Evolutionary conservation across 1,284 basidiomycete genomes (phyloP).

Genomic region (Peniophora sp.): DNA sequence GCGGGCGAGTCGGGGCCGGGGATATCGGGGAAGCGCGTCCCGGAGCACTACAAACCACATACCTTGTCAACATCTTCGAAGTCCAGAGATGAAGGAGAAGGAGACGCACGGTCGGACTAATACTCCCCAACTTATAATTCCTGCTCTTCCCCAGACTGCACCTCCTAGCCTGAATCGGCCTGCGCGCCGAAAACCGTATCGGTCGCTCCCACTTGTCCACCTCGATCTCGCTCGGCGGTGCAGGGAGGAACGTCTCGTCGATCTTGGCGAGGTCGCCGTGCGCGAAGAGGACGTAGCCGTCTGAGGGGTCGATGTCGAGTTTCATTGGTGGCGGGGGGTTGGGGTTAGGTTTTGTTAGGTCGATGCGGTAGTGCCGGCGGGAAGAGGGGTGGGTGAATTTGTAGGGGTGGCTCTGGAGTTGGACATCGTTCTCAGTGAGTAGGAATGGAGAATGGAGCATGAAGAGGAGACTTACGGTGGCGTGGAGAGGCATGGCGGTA

Average conservation of each 20-base stretch:
- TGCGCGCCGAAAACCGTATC: no score
- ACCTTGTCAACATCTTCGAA: neutral
- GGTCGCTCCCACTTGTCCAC: conserved; percentile 2
- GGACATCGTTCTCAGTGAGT: no score
- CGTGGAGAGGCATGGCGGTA: no score
- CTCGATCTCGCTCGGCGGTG: conserved; percentile 2
- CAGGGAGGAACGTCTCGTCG: conserved; percentile 4
- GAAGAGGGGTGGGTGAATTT: no score
- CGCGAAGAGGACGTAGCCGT: conserved; percentile 11
- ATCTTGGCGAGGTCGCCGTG: conserved; percentile 7
- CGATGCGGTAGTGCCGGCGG: neutral
- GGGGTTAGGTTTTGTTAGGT: neutral
- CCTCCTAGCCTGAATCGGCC: no score
- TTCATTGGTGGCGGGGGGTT: neutral
- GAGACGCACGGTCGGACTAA: conserved; percentile 5
- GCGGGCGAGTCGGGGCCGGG: conserved; percentile 7
- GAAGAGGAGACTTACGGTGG: no score
- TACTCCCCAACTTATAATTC: neutral
- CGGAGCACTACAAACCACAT: conserved; percentile 1
- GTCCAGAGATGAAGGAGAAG: neutral
- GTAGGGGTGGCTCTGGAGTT: no score
- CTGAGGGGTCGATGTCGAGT: conserved; percentile 10
- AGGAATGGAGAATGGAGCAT: no score
- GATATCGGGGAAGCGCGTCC: conserved; percentile 5
- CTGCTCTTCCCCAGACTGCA: neutral